phyloP scores from a whole-genome alignment of 139 green algal genomes.

The Yamagishiella unicocca region DNA sequence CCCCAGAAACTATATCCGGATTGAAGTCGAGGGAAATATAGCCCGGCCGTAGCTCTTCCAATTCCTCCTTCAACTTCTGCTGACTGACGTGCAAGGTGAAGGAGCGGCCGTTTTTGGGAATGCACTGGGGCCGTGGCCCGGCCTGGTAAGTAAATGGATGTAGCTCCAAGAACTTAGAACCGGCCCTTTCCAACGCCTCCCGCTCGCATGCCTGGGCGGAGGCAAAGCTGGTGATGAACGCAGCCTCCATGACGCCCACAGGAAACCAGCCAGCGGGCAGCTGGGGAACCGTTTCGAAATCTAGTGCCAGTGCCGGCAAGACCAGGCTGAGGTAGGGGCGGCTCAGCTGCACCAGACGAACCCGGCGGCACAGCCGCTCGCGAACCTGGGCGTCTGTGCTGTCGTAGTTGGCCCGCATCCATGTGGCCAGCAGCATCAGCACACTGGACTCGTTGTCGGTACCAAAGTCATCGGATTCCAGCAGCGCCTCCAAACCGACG shows the following conservation, averaged over 20 bases:
- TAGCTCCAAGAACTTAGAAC: neutral
- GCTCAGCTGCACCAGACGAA: conserved; percentile 15
- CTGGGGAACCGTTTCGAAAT: neutral
- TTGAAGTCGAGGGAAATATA: neutral
- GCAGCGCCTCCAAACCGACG: neutral
- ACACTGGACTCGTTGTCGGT: neutral
- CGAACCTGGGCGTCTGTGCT: neutral
- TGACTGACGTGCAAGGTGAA: neutral
- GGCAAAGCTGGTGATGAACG: neutral
- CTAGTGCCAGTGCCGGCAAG: neutral
- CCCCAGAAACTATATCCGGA: neutral
- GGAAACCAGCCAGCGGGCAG: neutral
- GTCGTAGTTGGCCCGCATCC: neutral
- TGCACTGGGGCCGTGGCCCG: neutral
- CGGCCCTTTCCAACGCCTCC: neutral
- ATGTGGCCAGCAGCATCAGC: neutral
- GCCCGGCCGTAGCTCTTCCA: neutral
- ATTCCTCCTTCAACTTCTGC: neutral
- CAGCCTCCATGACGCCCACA: neutral
- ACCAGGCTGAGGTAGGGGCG: conserved; percentile 10
- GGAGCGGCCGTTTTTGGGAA: neutral
- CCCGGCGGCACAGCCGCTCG: neutral
- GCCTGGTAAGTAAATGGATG: neutral
- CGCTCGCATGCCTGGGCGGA: neutral
- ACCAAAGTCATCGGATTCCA: too few species aligned